These are phyloP conservation scores for Fraxinus americana DNA, from an alignment of 257 asterid genomes.

Conservation along the genomic window DNA sequence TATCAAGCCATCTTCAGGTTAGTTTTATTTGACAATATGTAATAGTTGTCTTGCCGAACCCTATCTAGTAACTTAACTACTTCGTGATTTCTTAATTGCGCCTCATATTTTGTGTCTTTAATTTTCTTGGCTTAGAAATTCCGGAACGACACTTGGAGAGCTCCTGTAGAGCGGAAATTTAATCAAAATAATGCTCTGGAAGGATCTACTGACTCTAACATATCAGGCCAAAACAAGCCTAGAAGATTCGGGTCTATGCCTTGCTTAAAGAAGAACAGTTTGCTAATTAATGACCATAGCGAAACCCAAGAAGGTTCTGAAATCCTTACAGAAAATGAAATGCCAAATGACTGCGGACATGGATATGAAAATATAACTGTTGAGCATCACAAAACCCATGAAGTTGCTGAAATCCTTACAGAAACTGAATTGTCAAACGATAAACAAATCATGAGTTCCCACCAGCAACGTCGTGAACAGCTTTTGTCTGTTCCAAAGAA, in stretches of 20 bases:
- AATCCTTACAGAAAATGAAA: neutral
- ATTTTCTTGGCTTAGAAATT: slow-evolving; percentile 36
- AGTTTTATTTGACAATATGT: neutral
- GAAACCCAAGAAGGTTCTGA: slow-evolving; percentile 15
- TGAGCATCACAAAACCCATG: neutral
- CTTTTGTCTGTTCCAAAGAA: slow-evolving; percentile 10
- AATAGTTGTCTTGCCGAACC: neutral
- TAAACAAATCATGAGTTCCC: neutral
- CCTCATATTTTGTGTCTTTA: neutral
- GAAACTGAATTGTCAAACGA: neutral
- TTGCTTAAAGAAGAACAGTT: neutral
- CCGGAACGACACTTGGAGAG: slow-evolving; percentile 51
- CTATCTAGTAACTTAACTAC: neutral
- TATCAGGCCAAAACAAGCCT: slow-evolving; percentile 11
- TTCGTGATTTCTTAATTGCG: too few species aligned
- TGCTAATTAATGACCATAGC: neutral
- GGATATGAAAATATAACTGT: neutral
- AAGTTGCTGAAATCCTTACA: neutral
- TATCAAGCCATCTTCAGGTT: slow-evolving; percentile 62
- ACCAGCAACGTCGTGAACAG: slow-evolving; percentile 13
- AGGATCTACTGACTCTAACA: neutral
- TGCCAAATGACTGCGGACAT: neutral
- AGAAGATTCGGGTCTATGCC: slow-evolving; percentile 57
- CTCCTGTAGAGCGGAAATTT: slow-evolving; percentile 30
- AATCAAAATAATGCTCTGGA: neutral